Evolutionary conservation across 352 stramenopile species (phyloP), one percentile per base, ranked within the genome.

Genomic region (Phytopythium cucurbitacearum): DNA sequence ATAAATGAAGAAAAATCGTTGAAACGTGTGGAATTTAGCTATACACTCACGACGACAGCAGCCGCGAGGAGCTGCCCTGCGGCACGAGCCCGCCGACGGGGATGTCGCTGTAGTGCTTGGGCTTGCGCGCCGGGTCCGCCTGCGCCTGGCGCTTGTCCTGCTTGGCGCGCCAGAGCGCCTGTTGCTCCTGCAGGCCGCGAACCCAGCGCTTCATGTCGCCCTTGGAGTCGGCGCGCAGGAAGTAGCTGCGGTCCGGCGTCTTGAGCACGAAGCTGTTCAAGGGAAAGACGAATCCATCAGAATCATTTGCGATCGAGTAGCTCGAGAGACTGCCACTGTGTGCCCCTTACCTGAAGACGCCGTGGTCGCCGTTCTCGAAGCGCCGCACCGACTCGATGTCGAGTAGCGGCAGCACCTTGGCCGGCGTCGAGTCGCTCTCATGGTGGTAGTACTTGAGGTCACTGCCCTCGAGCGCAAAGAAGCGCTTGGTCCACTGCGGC

Each of bases 161-260:
- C 51, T 85, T 83, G 35, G 65, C 65, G n/a, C 75, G 79, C 80
- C 82, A 91, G 42, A 95, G 58, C 35, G 92, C 80, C 51, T 94
- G 85, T 60, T 92, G 85, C 40, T 93, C 82, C 37, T 73, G 76
- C 40, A 95, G 80, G 0, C 82, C 80, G 15, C 83, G 79, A 28
- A 92, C 85, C 82, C 82, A 95, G 10, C 81, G 80, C 62, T 92
- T 95, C 80, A 95, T 91, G 67, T 95, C 85, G 41, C 82, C 82
- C 52, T 95, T 91, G 55, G 65, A 81, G 41, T 93, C 82, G 32
- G 85, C 74, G 6, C 84, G 77, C 35, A 94, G 48, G 43, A 94
- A 92, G 60, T 89, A 94, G 57, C 72, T 90, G 9, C 85, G 76
- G 32, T 81, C 66, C 0, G 76, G 74, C 4, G 76, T 86, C 64